phyloP scores from a whole-genome alignment of 2,329 filamentous ascomycete genomes.

The Fusarium haematococcum region DNA sequence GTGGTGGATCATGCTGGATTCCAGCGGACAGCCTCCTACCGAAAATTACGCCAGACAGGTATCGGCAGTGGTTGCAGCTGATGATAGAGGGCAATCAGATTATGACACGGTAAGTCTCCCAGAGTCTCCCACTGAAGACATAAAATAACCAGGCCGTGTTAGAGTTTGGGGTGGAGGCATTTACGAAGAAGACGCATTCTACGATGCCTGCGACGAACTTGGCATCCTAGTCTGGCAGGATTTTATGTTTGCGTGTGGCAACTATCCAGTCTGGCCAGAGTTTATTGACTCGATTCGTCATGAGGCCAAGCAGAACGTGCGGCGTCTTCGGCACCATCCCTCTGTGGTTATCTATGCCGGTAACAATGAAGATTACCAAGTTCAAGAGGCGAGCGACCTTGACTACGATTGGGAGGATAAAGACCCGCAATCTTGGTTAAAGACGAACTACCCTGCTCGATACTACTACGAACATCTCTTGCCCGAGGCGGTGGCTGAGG shows the following conservation, averaged over 20 bases:
- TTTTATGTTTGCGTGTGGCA: constrained; percentile 85
- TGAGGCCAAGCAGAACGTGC: constrained; percentile 79
- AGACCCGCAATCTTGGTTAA: constrained; percentile 84
- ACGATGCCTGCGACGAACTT: constrained; percentile 80
- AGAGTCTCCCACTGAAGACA: not conserved
- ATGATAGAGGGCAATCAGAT: constrained; percentile 82
- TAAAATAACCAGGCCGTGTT: constrained; percentile 46
- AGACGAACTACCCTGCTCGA: constrained; percentile 88
- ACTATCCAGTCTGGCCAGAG: constrained; percentile 75
- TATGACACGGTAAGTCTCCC: constrained; percentile 62
- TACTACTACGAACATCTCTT: constrained; percentile 96
- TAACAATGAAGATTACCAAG: constrained; percentile 96
- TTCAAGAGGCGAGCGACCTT: constrained; percentile 77
- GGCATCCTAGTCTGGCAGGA: constrained; percentile 89
- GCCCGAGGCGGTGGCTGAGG: constrained; percentile 75
- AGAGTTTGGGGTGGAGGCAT: constrained; percentile 84
- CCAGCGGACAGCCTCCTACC: constrained; percentile 84
- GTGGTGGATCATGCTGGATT: constrained; percentile 88
- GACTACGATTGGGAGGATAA: constrained; percentile 85
- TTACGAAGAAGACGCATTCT: constrained; percentile 81
- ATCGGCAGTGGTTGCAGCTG: constrained; percentile 79
- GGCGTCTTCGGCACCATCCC: constrained; percentile 84
- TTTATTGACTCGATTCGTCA: constrained; percentile 73
- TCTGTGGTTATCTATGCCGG: constrained; percentile 90
- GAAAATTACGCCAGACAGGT: constrained; percentile 73